Percentiles rank a stretch among this genome's conserved stretches.
Conservation (phyloP, 2,329 filamentous ascomycete genomes). For the Tympanopsis confertula region DNA sequence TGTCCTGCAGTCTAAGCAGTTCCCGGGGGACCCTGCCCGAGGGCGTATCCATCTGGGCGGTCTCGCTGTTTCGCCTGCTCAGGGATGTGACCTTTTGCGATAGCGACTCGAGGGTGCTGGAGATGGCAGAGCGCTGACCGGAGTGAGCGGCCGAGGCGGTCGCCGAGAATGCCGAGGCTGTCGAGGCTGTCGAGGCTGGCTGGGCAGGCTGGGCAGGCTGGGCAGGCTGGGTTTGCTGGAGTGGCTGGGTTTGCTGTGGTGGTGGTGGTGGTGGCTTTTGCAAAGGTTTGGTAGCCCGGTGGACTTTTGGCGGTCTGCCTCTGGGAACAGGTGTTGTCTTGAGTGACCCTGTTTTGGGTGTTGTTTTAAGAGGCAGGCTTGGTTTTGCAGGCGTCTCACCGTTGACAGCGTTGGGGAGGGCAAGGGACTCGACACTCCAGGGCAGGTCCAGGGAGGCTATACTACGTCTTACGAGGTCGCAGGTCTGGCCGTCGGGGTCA, state of each 20-base stretch:
- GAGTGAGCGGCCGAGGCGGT: constrained; percentile 27
- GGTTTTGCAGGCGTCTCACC: background rate
- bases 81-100: constrained; percentile 38
- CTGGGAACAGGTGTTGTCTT: constrained; percentile 2
- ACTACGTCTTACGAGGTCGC: constrained; percentile 20
- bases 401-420: background rate
- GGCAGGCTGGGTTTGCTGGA: too few relatives aligned
- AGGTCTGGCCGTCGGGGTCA: constrained; percentile 8
- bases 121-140: constrained; percentile 28
- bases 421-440: constrained; percentile 11
- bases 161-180: constrained; percentile 8
- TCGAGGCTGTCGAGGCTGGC: too few relatives aligned
- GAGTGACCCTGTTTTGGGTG: background rate
- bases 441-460: constrained; percentile 23
- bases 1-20: constrained; percentile 45
- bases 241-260: too few relatives aligned
- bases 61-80: constrained; percentile 48
- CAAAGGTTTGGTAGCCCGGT: constrained; percentile 5
- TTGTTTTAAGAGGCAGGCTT: background rate
- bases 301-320: constrained; percentile 4
- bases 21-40: constrained; percentile 45
- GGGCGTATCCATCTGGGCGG: constrained; percentile 32
- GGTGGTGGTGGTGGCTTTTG: too few relatives aligned
- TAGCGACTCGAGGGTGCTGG: constrained; percentile 27
- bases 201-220: too few relatives aligned